Evolutionary conservation across 2,329 filamentous ascomycete genomes (phyloP).

Genomic region (Hypomyces rosellus): DNA sequence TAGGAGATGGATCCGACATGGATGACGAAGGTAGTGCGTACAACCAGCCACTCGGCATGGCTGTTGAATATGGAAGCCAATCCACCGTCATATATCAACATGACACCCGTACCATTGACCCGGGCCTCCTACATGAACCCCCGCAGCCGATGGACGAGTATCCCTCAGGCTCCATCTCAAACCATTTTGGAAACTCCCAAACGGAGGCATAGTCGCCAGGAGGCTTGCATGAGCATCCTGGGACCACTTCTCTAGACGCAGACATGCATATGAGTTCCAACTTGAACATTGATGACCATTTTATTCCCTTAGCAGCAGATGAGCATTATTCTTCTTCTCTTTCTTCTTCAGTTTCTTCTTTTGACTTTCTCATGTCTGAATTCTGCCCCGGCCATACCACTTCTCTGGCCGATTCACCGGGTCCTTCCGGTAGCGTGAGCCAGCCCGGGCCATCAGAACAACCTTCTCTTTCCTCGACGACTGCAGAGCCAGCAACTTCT

Average conservation of each 20-base stretch:
- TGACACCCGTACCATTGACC: not conserved
- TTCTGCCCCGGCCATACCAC: not conserved
- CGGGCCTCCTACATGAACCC: not conserved
- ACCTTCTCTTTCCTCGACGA: not conserved
- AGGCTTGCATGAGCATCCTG: not conserved
- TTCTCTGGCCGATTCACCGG: not conserved
- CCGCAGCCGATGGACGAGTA: not conserved
- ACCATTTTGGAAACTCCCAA: not conserved
- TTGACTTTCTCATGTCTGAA: not conserved
- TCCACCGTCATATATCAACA: too few relatives aligned
- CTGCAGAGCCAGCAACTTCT: not conserved
- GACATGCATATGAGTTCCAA: slow-evolving; percentile 2
- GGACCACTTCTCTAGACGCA: not conserved
- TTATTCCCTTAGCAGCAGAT: not conserved
- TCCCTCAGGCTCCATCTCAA: not conserved
- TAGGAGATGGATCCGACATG: not conserved
- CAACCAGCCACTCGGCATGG: too few relatives aligned
- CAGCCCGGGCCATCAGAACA: not conserved
- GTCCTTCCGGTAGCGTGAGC: not conserved
- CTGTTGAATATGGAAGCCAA: too few relatives aligned
- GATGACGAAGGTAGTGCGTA: not conserved
- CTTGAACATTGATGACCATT: not conserved
- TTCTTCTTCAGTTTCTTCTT: not conserved
- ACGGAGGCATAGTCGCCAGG: not conserved
- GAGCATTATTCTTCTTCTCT: not conserved